These are phyloP conservation scores for Drechslera avenae DNA, from an alignment of 2,329 filamentous ascomycete genomes.

Conservation along the genomic window DNA sequence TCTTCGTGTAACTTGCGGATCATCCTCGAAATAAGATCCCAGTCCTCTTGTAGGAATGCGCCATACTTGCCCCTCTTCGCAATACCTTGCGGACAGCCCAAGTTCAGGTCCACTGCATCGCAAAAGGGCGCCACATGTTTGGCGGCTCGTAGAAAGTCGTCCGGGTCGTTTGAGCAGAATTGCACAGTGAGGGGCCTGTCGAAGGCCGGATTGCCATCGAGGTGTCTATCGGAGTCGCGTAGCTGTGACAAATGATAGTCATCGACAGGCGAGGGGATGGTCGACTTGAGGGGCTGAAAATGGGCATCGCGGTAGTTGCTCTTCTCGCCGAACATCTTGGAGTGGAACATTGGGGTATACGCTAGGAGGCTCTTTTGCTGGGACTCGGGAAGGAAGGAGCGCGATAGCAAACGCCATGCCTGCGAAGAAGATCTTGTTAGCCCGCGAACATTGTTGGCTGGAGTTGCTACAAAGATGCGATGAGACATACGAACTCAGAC, in stretches of 20 bases:
- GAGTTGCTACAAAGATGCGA: background rate
- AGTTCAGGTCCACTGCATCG: constrained; percentile 92
- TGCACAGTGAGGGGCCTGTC: constrained; percentile 94
- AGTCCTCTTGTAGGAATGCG: constrained; percentile 92
- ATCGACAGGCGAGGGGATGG: constrained; percentile 43
- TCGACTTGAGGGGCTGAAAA: constrained; percentile 70
- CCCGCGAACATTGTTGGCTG: background rate
- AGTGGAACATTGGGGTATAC: constrained; percentile 96
- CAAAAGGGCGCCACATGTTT: constrained; percentile 81
- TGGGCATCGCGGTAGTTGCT: constrained; percentile 76
- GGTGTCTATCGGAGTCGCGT: constrained; percentile 43
- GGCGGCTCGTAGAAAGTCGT: constrained; percentile 80
- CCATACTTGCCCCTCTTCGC: constrained; percentile 90
- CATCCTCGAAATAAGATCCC: constrained; percentile 78
- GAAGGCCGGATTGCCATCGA: constrained; percentile 84
- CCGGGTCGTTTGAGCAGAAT: constrained; percentile 89
- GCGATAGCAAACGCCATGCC: constrained; percentile 97
- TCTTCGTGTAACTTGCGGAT: constrained; percentile 82
- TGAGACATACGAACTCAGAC: constrained; percentile 83
- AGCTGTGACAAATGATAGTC: constrained; percentile 43
- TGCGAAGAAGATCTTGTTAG: constrained; percentile 47
- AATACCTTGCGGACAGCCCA: constrained; percentile 96
- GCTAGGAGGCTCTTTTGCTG: constrained; percentile 69
- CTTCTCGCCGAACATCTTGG: constrained; percentile 80
- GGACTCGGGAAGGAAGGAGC: constrained; percentile 77